Percentiles rank a stretch among this genome's conserved stretches.
phyloP scores from a whole-genome alignment of 495 filamentous ascomycete genomes.

The Penicillium maclennaniae region DNA sequence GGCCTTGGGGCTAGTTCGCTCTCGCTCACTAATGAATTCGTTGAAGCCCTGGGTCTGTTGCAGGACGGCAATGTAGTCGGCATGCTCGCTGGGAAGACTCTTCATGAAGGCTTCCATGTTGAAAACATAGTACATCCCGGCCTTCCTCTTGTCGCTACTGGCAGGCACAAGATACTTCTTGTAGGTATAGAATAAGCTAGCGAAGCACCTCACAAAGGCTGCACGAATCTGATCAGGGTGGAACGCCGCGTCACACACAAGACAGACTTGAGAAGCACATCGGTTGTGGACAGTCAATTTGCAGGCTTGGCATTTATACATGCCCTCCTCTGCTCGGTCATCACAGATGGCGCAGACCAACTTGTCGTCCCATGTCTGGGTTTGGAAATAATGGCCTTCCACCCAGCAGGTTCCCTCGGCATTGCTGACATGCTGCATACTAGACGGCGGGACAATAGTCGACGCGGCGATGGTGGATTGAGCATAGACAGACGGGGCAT shows the following conservation, averaged over 20 bases:
- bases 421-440: constrained; percentile 79
- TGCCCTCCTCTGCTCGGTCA: constrained; percentile 82
- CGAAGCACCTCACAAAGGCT: constrained; percentile 90
- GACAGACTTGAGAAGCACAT: constrained; percentile 73
- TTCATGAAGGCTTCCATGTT: constrained; percentile 91
- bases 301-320: constrained; percentile 82
- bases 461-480: constrained; percentile 97
- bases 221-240: constrained; percentile 85
- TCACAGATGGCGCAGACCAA: constrained; percentile 82
- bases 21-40: constrained; percentile 93
- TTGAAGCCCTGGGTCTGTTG: constrained; percentile 96
- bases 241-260: constrained; percentile 90
- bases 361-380: constrained; percentile 61
- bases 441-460: constrained; percentile 90
- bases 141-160: constrained; percentile 76
- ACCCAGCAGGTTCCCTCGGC: constrained; percentile 86
- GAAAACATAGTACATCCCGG: constrained; percentile 84
- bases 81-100: constrained; percentile 86
- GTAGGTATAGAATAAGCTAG: constrained; percentile 94
- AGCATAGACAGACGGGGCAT: constrained; percentile 93
- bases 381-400: constrained; percentile 89
- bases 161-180: constrained; percentile 76
- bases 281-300: constrained; percentile 71
- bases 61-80: constrained; percentile 81
- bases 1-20: constrained; percentile 46